Evolutionary conservation across 306 rosid species (phyloP).

Genomic region (Glycine soja): DNA sequence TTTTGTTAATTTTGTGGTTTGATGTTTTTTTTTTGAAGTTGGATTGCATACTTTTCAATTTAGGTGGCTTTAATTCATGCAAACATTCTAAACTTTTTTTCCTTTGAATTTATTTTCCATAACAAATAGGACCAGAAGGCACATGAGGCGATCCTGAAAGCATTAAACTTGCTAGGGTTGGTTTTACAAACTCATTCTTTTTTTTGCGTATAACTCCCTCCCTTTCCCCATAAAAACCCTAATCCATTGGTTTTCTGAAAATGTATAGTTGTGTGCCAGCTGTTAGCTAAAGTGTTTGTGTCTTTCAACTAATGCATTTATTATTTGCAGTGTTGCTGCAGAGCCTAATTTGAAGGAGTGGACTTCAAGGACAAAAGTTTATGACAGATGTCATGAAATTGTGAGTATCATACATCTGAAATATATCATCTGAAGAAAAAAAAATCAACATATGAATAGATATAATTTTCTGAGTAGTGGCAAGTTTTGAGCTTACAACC

Average conservation of each 20-base stretch:
- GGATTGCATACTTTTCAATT: conserved; percentile 24
- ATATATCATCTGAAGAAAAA: conserved; percentile 26
- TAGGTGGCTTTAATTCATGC: conserved; percentile 31
- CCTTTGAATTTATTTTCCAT: conserved; percentile 45
- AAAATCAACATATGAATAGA: not conserved
- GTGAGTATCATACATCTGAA: conserved; percentile 58
- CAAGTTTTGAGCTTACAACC: conserved; percentile 24
- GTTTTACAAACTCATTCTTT: conserved; percentile 53
- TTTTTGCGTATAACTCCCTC: conserved; percentile 31
- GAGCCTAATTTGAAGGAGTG: conserved; percentile 76
- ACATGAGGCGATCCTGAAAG: conserved; percentile 87
- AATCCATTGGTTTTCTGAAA: not conserved
- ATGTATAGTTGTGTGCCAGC: conserved; percentile 2
- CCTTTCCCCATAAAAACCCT: conserved; percentile 21
- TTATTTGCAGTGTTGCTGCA: conserved; percentile 60
- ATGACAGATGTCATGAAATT: conserved; percentile 57
- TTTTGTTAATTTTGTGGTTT: conserved; percentile 16
- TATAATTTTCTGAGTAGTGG: not conserved
- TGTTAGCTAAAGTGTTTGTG: conserved; percentile 1
- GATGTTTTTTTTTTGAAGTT: conserved; percentile 6
- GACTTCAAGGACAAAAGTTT: conserved; percentile 69
- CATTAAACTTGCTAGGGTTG: conserved; percentile 73
- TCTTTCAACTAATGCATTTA: conserved; percentile 19
- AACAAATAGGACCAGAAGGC: conserved; percentile 81
- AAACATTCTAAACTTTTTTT: conserved; percentile 42